Evolutionary conservation across 1,139 yeast genomes (phyloP).

Genomic region (Geotrichum fermentans): DNA sequence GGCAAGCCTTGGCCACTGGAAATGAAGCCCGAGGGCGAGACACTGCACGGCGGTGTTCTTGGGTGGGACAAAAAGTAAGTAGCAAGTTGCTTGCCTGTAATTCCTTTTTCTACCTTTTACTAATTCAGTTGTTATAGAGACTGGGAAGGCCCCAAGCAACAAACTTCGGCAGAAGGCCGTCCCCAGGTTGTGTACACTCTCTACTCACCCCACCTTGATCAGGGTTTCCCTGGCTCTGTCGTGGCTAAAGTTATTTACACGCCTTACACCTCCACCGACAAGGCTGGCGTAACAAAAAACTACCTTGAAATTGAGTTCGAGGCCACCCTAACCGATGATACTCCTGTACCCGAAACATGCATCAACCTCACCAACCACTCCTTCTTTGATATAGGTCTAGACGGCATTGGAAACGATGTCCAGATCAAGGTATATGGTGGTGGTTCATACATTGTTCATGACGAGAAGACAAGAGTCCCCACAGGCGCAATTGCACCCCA

Average conservation of each 20-base stretch:
- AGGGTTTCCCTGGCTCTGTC: conserved; percentile 56
- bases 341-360: conserved; percentile 45
- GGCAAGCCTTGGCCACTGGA: conserved; percentile 43
- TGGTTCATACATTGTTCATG: conserved; percentile 36
- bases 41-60: conserved; percentile 50
- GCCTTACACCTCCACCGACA: conserved; percentile 31
- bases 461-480: conserved; percentile 44
- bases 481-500: conserved; percentile 46
- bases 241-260: conserved; percentile 45
- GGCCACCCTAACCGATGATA: conserved; percentile 42
- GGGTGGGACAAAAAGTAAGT: conserved; percentile 48
- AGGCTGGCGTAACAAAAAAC: conserved; percentile 32
- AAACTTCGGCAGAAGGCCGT: not conserved
- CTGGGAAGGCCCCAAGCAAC: conserved; percentile 32
- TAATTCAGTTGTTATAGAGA: too few relatives aligned
- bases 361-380: conserved; percentile 62
- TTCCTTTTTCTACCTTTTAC: too few relatives aligned
- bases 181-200: conserved; percentile 20
- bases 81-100: too few relatives aligned
- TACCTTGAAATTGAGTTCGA: conserved; percentile 46
- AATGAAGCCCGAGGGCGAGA: conserved; percentile 35
- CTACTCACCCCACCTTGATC: conserved; percentile 45
- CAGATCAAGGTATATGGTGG: conserved; percentile 34
- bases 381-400: conserved; percentile 47
- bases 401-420: conserved; percentile 34